Base-by-base conservation (phyloP, 2,329 filamentous ascomycete species). In the Pyricularia sp. region DNA sequence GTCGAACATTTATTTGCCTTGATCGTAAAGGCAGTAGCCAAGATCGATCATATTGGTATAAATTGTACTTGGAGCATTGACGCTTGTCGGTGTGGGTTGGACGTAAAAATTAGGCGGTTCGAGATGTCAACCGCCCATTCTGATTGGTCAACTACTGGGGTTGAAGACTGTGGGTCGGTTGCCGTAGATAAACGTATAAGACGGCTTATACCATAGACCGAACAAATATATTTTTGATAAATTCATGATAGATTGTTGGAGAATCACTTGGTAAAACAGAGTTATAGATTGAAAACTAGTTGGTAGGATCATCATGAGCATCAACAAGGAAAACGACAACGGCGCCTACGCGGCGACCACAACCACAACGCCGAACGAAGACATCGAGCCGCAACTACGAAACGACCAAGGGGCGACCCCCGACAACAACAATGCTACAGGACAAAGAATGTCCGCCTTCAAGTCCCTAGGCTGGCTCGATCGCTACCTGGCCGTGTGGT, bases 401-500 rank as follows among this genome's bases (percentile, higher is more conserved):
- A 26, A 61, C 23, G 58, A 26, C 25, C 58, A 26, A 26, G 58
- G 2, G 1, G 23, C 58, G 9, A n/a, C 11, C 42, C 42, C 17
- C 17, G 20, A 50, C 42, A 7, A 50, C 42, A 50, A 50, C 20
- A 50, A 50, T 6, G 20, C 36, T 5, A 26, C 20, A 6, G 36
- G 26, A 50, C 12, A 71, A 26, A 74, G 77, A 33, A 69, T 69
- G 20, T 84, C 84, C 0, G 78, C 81, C 0, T 86, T 87, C 77
- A 85, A 84, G 63, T 79, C 83, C 1, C 83, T 90, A 0, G 84
- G 85, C 4, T 81, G 84, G 71, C 81, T 91, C 0, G 88, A 91
- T 73, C 84, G 87, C 2, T 87, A 87, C 72, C 83, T 92, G 0
- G 88, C 86, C 2, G 55, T 90, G 30, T 91, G 92, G 92, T 94